Percentiles rank a stretch among this genome's conserved stretches.
These are phyloP conservation scores for Pseudogymnoascus sp. DNA, from an alignment of 2,329 filamentous ascomycete genomes.

Conservation along the genomic window DNA sequence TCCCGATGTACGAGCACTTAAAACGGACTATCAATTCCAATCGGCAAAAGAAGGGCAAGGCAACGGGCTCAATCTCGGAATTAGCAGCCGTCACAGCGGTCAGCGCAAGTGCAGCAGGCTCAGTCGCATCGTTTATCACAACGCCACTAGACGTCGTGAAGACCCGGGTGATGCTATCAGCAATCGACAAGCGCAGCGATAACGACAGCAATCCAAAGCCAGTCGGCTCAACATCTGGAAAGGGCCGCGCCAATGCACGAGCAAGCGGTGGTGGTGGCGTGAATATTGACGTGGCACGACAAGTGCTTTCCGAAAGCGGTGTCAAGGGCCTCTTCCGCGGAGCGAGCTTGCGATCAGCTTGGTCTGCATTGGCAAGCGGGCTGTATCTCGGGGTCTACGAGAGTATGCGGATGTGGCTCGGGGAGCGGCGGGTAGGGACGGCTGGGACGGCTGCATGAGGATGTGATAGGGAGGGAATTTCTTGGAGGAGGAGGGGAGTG, in stretches of 20 bases:
- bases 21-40: constrained; percentile 43
- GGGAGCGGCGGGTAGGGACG: constrained; percentile 12
- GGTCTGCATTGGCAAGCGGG: constrained; percentile 76
- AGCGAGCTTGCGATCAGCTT: constrained; percentile 60
- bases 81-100: constrained; percentile 62
- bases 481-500: background rate
- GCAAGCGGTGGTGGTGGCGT: constrained; percentile 25
- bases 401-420: constrained; percentile 58
- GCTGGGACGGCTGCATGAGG: background rate
- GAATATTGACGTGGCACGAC: constrained; percentile 48
- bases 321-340: constrained; percentile 69
- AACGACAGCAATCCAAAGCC: background rate
- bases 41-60: constrained; percentile 28
- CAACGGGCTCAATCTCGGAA: constrained; percentile 42
- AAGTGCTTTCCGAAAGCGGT: constrained; percentile 60
- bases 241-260: constrained; percentile 16
- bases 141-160: constrained; percentile 87
- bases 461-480: background rate
- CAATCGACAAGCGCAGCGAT: constrained; percentile 31
- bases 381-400: constrained; percentile 85
- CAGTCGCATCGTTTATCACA: constrained; percentile 68
- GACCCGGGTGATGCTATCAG: constrained; percentile 76
- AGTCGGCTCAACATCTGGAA: constrained; percentile 11
- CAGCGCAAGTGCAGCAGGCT: constrained; percentile 66
- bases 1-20: constrained; percentile 73